These are phyloP conservation scores for Aspergillus versicolor DNA, from an alignment of 2,329 filamentous ascomycete genomes.

Conservation along the genomic window DNA sequence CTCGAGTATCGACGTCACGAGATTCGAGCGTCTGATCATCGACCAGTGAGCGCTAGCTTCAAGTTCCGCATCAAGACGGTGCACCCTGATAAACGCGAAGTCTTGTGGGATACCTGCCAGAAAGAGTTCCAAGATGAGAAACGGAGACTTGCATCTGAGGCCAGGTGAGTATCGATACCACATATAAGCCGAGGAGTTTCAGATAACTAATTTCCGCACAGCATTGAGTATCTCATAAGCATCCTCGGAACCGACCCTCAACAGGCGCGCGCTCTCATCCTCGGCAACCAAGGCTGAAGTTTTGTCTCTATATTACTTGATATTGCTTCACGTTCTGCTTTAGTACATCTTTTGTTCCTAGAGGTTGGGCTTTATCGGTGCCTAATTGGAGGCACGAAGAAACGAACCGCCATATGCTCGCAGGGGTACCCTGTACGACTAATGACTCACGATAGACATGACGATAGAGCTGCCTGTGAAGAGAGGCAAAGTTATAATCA, in stretches of 20 bases:
- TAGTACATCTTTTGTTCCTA: slow-evolving; percentile 6
- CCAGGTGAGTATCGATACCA: slow-evolving; percentile 58
- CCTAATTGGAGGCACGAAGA: slow-evolving; percentile 2
- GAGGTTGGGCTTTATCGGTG: slow-evolving; percentile 8
- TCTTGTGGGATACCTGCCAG: slow-evolving; percentile 71
- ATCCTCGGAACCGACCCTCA: slow-evolving; percentile 58
- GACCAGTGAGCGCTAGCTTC: slow-evolving; percentile 85
- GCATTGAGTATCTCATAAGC: slow-evolving; percentile 64
- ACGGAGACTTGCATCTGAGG: slow-evolving; percentile 65
- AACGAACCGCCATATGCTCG: not conserved
- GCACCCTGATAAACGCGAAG: slow-evolving; percentile 62
- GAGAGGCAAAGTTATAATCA: slow-evolving; percentile 6
- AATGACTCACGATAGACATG: slow-evolving; percentile 42
- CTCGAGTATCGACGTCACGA: slow-evolving; percentile 87
- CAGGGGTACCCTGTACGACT: slow-evolving; percentile 31
- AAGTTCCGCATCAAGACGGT: slow-evolving; percentile 82
- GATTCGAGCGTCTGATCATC: slow-evolving; percentile 85
- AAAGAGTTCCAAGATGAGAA: slow-evolving; percentile 72
- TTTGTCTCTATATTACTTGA: slow-evolving; percentile 1
- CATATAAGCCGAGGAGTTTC: not conserved
- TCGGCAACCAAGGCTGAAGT: slow-evolving; percentile 23
- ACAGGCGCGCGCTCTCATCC: slow-evolving; percentile 51
- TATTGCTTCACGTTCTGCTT: slow-evolving; percentile 3
- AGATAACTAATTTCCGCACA: slow-evolving; percentile 29
- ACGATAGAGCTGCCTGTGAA: slow-evolving; percentile 20